Conservation (phyloP, 75 land plant genomes). For the Selaginella tamariscina region DNA sequence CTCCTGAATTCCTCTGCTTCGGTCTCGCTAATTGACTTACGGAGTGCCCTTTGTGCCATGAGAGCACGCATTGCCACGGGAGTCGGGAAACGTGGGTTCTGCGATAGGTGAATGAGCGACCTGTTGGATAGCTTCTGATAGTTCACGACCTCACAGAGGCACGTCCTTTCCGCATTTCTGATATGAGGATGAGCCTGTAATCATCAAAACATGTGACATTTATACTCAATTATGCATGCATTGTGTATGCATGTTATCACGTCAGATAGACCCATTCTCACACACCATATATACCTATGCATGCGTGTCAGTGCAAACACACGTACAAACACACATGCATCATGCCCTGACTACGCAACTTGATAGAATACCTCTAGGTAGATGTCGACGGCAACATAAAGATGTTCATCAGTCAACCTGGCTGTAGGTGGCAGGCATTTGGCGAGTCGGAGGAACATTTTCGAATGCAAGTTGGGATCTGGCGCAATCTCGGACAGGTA, state of each 20-base stretch:
- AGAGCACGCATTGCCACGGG: slow-evolving; percentile 41
- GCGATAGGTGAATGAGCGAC: slow-evolving; percentile 40
- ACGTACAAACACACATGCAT: too few relatives aligned
- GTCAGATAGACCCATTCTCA: too few relatives aligned
- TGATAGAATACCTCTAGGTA: slow-evolving; percentile 57
- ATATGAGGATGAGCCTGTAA: slow-evolving; percentile 55
- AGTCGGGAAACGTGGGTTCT: slow-evolving; percentile 55
- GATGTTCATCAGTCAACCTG: slow-evolving; percentile 51
- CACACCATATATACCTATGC: too few relatives aligned
- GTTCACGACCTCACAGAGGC: slow-evolving; percentile 42
- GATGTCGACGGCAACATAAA: slow-evolving; percentile 67
- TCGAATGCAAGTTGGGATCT: slow-evolving; percentile 53
- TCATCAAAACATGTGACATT: background rate
- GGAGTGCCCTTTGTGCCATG: slow-evolving; percentile 48
- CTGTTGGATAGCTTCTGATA: slow-evolving; percentile 57
- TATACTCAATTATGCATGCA: too few relatives aligned
- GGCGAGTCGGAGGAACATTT: slow-evolving; percentile 44
- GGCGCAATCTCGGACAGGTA: slow-evolving; percentile 84
- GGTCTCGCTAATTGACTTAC: slow-evolving; percentile 17
- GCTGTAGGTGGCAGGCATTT: slow-evolving; percentile 53
- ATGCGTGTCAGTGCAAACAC: too few relatives aligned
- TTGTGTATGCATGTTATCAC: too few relatives aligned
- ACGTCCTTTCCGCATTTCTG: slow-evolving; percentile 47
- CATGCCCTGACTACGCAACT: too few relatives aligned
- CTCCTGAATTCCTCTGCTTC: background rate